These are phyloP conservation scores for Penicillium sp. DNA, from an alignment of 2,329 filamentous ascomycete species.

Conservation along the genomic window DNA sequence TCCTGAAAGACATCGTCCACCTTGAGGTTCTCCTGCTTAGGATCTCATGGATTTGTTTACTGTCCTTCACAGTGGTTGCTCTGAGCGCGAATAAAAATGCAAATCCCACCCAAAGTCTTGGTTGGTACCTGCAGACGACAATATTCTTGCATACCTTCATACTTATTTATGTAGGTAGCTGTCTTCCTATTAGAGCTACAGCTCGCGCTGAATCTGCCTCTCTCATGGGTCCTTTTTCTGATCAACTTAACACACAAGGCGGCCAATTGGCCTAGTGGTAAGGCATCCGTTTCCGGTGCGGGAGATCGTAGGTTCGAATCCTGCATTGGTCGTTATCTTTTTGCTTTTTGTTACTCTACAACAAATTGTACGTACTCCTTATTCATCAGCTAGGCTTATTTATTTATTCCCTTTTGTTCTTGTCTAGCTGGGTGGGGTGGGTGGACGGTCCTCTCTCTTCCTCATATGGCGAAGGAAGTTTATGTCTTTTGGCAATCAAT, in stretches of 20 bases:
- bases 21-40: not conserved
- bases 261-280: constrained; percentile 33
- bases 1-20: not conserved
- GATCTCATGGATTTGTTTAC: not conserved
- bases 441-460: too few species aligned
- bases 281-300: constrained; percentile 32
- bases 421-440: too few species aligned
- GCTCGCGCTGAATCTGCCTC: too few species aligned
- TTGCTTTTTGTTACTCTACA: not conserved
- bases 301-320: constrained; percentile 33
- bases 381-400: too few species aligned
- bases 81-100: not conserved
- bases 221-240: too few species aligned
- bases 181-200: too few species aligned
- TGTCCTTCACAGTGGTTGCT: not conserved
- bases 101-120: not conserved
- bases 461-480: too few species aligned
- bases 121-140: not conserved
- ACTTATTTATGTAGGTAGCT: too few species aligned
- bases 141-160: too few species aligned
- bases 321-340: constrained; percentile 30
- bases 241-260: constrained; percentile 8
- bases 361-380: too few species aligned
- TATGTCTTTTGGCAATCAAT: too few species aligned
- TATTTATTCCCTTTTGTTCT: too few species aligned